Evolutionary conservation across 1,139 yeast genomes (phyloP).

Genomic region (Spencermartinsiella ligniputridi): DNA sequence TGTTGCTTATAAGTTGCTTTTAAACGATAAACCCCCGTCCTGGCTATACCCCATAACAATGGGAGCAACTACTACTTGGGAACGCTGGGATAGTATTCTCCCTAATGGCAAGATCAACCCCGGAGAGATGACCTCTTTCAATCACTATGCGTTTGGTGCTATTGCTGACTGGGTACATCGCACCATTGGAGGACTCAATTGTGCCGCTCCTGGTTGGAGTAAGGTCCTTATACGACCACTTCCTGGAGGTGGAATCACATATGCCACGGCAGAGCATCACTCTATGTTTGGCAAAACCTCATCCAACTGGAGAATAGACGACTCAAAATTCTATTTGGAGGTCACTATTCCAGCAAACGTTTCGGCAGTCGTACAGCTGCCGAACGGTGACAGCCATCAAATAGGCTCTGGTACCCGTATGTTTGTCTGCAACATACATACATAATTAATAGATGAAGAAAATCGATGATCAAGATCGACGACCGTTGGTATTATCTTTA

Average conservation of each 20-base stretch:
- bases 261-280: conserved; percentile 8
- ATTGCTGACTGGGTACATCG: conserved; percentile 23
- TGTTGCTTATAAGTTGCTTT: conserved; percentile 24
- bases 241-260: conserved; percentile 9
- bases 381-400: conserved; percentile 5
- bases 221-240: conserved; percentile 10
- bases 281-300: conserved; percentile 10
- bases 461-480: too few relatives aligned
- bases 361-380: conserved; percentile 7
- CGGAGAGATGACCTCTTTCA: conserved; percentile 29
- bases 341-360: conserved; percentile 10
- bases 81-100: conserved; percentile 28
- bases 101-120: conserved; percentile 27
- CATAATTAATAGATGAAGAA: too few relatives aligned
- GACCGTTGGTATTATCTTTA: too few relatives aligned
- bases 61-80: conserved; percentile 31
- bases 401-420: conserved; percentile 9
- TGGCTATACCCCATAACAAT: conserved; percentile 28
- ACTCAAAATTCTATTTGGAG: conserved; percentile 2
- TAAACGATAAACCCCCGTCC: conserved; percentile 23
- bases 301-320: conserved; percentile 9
- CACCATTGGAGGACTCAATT: conserved; percentile 19
- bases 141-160: conserved; percentile 28
- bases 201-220: conserved; percentile 22
- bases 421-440: too few relatives aligned